Percentiles rank a stretch among this genome's conserved stretches.
Evolutionary conservation across 306 rosid genomes (phyloP).

Genomic region (Sesbania bispinosa): DNA sequence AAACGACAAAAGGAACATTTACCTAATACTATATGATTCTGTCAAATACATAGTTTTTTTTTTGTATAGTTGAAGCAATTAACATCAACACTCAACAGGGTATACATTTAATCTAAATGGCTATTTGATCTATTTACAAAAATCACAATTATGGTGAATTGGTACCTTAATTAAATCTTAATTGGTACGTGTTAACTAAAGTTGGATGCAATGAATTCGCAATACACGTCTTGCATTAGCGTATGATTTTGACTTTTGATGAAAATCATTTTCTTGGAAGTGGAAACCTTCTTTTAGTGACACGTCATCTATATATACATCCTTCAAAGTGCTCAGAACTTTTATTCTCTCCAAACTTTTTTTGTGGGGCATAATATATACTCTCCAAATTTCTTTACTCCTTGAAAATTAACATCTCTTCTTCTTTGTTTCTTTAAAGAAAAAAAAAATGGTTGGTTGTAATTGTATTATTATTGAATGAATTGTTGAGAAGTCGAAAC

Average conservation of each 20-base stretch:
- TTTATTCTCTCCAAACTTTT: not conserved
- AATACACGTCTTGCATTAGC: not conserved
- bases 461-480: not conserved
- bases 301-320: too few species aligned
- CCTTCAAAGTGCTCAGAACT: too few species aligned
- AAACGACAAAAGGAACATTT: too few species aligned
- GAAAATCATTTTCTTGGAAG: too few species aligned
- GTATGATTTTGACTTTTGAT: too few species aligned
- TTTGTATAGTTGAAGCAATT: too few species aligned
- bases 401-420: not conserved
- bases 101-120: not conserved
- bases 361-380: too few species aligned
- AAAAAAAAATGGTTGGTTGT: not conserved
- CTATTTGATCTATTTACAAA: not conserved
- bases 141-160: not conserved
- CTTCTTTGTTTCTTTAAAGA: not conserved
- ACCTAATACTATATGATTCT: too few species aligned
- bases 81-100: too few species aligned
- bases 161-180: not conserved
- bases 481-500: not conserved
- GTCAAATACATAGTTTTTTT: too few species aligned
- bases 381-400: too few species aligned
- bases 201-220: not conserved
- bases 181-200: not conserved
- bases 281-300: too few species aligned